Conservation (phyloP, 2,329 filamentous ascomycete species). For the Onygenales sp. region DNA sequence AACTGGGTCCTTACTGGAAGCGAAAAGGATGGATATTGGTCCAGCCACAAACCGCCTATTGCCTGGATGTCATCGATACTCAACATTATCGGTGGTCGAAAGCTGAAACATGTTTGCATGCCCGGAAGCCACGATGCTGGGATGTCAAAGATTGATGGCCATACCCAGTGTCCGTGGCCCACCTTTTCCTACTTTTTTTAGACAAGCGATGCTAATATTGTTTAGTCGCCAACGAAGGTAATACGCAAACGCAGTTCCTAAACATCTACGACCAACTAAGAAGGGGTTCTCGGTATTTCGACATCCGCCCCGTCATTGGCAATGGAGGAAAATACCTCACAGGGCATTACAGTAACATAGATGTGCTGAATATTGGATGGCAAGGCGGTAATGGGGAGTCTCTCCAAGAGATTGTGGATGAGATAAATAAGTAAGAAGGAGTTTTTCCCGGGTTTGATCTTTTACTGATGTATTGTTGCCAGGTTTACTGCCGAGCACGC, state of each 20-base stretch:
- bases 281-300: slow-evolving; percentile 40
- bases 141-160: slow-evolving; percentile 32
- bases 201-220: neutral
- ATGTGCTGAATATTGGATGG: slow-evolving; percentile 1
- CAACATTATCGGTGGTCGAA: slow-evolving; percentile 28
- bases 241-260: slow-evolving; percentile 38
- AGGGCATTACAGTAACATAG: slow-evolving; percentile 25
- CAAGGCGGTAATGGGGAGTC: slow-evolving; percentile 3
- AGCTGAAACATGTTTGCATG: slow-evolving; percentile 38
- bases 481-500: slow-evolving; percentile 35
- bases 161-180: slow-evolving; percentile 15
- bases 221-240: slow-evolving; percentile 26
- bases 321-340: slow-evolving; percentile 29
- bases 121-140: slow-evolving; percentile 42
- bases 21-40: slow-evolving; percentile 27
- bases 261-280: slow-evolving; percentile 38
- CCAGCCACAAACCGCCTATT: slow-evolving; percentile 18
- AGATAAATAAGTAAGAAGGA: neutral
- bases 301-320: slow-evolving; percentile 36
- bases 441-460: neutral
- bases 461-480: slow-evolving; percentile 24
- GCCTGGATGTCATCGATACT: slow-evolving; percentile 35
- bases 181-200: neutral
- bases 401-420: neutral
- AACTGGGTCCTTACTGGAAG: slow-evolving; percentile 30